Evolutionary conservation across 345 rosid genomes (phyloP).

Genomic region (Syzygium aqueum): DNA sequence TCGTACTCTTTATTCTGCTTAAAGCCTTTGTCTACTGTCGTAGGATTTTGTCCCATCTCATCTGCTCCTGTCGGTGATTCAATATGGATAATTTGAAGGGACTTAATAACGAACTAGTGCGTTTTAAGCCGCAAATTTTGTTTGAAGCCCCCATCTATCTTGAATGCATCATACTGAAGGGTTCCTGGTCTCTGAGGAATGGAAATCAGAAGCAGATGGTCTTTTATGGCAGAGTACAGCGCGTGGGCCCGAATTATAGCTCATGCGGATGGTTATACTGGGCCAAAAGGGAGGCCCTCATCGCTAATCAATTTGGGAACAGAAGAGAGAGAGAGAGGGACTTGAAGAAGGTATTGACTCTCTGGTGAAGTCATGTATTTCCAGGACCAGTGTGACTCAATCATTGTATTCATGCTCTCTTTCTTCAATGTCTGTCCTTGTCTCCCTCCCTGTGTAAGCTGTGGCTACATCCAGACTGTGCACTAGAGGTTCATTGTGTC

Average conservation of each 20-base stretch:
- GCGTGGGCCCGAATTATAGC: background rate
- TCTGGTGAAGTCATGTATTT: background rate
- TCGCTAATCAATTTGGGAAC: background rate
- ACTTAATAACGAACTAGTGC: background rate
- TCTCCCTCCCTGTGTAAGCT: background rate
- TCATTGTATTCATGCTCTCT: background rate
- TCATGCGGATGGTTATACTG: background rate
- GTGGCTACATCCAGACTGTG: background rate
- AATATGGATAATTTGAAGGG: background rate
- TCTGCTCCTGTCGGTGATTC: background rate
- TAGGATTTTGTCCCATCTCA: background rate
- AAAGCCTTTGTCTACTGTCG: background rate
- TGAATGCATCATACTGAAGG: background rate
- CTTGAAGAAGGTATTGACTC: background rate
- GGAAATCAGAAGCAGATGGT: background rate
- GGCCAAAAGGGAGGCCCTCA: background rate
- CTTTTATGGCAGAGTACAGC: background rate
- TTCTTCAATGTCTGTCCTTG: background rate
- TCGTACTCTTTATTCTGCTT: background rate
- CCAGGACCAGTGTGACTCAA: constrained; percentile 1
- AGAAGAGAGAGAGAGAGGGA: background rate
- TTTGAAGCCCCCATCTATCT: background rate
- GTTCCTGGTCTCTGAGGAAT: background rate
- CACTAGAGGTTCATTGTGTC: background rate
- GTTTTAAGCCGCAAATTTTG: background rate